Evolutionary conservation across 2,329 filamentous ascomycete species (phyloP), one percentile per base, ranked within the genome.

Genomic region (Fusarium guadeloupense): DNA sequence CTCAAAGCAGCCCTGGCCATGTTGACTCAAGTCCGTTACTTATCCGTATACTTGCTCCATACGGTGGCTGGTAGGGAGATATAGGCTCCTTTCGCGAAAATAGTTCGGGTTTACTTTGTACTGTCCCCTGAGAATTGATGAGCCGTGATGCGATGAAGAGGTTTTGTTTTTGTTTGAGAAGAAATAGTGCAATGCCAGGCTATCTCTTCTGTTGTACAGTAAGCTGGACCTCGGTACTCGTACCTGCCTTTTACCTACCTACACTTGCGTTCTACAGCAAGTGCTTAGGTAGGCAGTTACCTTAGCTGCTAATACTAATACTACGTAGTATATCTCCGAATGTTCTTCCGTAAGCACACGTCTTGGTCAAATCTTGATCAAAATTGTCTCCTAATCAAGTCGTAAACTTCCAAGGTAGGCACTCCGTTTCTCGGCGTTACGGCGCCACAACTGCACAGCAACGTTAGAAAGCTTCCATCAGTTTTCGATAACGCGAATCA

Each of bases 401-500:
- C 25, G 19, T 53, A 20, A 28, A 16, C 23, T 56, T 4, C 14
- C 12, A 30, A 28, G 21, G 19, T 12, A 20, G 46, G 30, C 45
- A 40, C 38, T 40, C 42, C 33, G 21, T 40, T 55, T 41, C 62
- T 68, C 59, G 65, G 64, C 48, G 64, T 64, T 64, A 58, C 62
- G 54, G 59, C 51, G 63, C 59, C 41, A 64, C 53, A 26, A 33
- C 38, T 59, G 47, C 54, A 46, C 31, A 44, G 42, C 61, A 62
- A 38, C 55, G 45, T 47, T 53, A 33, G 41, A 66, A 62, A 69
- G 66, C 68, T 70, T 70, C 68, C 50, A 70, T 69, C 51, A 53
- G 54, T 66, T 66, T 70, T 70, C 68, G 64, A 70, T 68, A 67
- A 45, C 64, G 67, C 66, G 66, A 70, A 67, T 69, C 64, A 52